These are phyloP conservation scores for Boletus reticulatus DNA, from an alignment of 768 basidiomycete species.

Conservation along the genomic window DNA sequence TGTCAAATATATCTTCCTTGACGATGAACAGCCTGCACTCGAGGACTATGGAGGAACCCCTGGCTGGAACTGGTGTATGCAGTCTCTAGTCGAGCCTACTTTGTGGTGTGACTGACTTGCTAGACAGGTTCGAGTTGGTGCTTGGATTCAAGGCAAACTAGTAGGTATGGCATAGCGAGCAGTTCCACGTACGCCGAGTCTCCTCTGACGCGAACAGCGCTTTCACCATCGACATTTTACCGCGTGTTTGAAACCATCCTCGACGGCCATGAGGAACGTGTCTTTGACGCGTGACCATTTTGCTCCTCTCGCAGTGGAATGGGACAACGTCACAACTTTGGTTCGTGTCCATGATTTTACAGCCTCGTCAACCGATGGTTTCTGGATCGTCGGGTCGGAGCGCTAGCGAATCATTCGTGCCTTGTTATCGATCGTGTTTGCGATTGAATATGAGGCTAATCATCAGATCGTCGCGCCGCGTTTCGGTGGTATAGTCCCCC, in stretches of 20 bases:
- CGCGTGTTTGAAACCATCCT: neutral
- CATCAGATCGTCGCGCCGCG: no score
- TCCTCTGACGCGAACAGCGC: slow-evolving; percentile 22
- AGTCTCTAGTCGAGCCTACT: neutral
- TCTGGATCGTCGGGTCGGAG: neutral
- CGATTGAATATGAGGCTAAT: no score
- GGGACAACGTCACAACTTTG: slow-evolving; percentile 43
- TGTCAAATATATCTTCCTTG: slow-evolving; percentile 47
- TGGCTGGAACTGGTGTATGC: neutral
- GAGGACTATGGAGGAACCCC: neutral
- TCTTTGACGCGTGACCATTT: no score
- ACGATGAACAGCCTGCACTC: neutral
- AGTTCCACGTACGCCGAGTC: slow-evolving; percentile 13
- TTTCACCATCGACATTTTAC: slow-evolving; percentile 49
- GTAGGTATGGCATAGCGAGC: neutral
- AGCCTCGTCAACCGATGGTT: neutral
- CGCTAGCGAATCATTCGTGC: slow-evolving; percentile 23
- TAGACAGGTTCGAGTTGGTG: neutral
- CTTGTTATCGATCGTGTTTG: no score
- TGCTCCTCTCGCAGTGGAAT: slow-evolving; percentile 41
- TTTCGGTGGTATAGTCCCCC: no score
- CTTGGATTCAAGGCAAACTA: neutral
- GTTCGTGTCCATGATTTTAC: neutral
- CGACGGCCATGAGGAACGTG: slow-evolving; percentile 57
- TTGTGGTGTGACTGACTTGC: neutral